These are phyloP conservation scores for Volvox carteri DNA, from an alignment of 163 green algal species.

Conservation along the genomic window DNA sequence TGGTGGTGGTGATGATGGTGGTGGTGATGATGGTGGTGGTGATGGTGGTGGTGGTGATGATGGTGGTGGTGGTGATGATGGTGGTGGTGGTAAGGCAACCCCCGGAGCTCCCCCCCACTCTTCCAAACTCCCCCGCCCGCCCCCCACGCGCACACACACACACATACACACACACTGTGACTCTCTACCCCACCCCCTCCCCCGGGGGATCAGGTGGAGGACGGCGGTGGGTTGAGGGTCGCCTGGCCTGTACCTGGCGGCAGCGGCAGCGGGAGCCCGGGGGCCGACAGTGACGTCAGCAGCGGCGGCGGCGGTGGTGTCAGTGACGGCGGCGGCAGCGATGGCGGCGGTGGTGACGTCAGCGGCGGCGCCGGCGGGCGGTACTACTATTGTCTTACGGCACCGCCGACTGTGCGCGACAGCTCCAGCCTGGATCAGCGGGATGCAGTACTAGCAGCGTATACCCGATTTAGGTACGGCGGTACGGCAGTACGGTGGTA, in stretches of 20 bases:
- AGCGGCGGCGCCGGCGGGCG: background rate
- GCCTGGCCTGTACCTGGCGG: background rate
- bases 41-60: too few relatives aligned
- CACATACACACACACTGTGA: too few relatives aligned
- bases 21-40: too few relatives aligned
- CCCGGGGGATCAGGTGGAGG: background rate
- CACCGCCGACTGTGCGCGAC: constrained; percentile 6
- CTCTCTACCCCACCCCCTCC: too few relatives aligned
- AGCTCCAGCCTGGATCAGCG: constrained; percentile 30
- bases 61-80: too few relatives aligned
- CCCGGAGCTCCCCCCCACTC: too few relatives aligned
- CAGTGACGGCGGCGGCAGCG: background rate
- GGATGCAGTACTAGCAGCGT: constrained; percentile 21
- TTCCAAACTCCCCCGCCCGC: too few relatives aligned
- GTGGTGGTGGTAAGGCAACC: too few relatives aligned
- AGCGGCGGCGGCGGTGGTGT: background rate
- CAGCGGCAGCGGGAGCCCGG: background rate
- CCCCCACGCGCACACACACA: too few relatives aligned
- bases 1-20: too few relatives aligned
- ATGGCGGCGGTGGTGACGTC: too few relatives aligned
- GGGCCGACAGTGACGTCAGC: background rate
- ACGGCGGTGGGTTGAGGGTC: background rate
- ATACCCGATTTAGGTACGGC: constrained; percentile 27
- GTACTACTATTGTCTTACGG: constrained; percentile 46
- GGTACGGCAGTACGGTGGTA: too few relatives aligned